Percentiles rank a stretch among this genome's conserved stretches.
Evolutionary conservation across 345 rosid genomes (phyloP).

Genomic region (Acer negundo): DNA sequence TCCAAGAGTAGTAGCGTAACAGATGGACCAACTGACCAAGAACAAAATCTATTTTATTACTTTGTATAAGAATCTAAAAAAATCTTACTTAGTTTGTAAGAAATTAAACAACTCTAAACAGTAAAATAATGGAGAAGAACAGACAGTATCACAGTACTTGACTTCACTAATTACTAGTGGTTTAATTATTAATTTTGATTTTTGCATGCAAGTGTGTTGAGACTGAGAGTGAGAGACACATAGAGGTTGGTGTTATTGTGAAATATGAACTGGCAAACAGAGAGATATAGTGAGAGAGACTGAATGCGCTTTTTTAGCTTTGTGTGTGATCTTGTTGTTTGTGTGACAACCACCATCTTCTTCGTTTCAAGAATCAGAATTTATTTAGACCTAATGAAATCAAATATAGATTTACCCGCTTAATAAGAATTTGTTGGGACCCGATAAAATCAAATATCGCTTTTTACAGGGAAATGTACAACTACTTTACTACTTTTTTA

Average conservation of each 20-base stretch:
- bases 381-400: too few species aligned
- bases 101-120: background rate
- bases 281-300: background rate
- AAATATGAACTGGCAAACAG: background rate
- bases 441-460: too few species aligned
- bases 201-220: background rate
- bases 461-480: too few species aligned
- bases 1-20: constrained; percentile 30
- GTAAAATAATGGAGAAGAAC: constrained; percentile 4
- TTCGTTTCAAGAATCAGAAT: background rate
- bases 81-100: background rate
- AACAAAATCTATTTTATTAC: background rate
- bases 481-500: too few species aligned
- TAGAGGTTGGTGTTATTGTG: background rate
- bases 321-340: too few species aligned
- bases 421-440: too few species aligned
- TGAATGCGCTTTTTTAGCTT: background rate
- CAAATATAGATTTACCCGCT: too few species aligned
- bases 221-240: background rate
- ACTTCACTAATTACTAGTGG: background rate
- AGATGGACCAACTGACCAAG: constrained; percentile 28
- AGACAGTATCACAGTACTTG: background rate
- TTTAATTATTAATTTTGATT: too few species aligned
- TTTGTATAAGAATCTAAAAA: background rate
- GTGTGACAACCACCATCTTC: constrained; percentile 16